phyloP scores from a whole-genome alignment of 176 grass and related monocot species.

The Coix lacrymajobi region DNA sequence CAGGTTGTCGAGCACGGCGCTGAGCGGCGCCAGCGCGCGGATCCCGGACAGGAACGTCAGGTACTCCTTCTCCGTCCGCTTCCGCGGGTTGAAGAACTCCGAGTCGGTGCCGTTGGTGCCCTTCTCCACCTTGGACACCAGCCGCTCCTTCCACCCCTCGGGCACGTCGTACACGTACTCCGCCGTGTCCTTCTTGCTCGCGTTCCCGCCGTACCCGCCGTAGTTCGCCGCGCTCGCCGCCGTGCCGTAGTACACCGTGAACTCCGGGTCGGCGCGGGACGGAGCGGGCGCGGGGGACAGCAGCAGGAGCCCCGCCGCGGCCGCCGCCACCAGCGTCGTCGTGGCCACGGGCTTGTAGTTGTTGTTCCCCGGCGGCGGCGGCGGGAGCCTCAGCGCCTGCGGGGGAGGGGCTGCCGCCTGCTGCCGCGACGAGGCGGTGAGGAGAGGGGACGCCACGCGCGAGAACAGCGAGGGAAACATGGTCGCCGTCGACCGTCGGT shows the following conservation, averaged over 20 bases:
- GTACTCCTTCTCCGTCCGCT: conserved; percentile 85
- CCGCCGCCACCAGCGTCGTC: conserved; percentile 35
- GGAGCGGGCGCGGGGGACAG: conserved; percentile 1
- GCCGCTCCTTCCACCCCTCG: conserved; percentile 83
- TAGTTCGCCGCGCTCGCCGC: conserved; percentile 90
- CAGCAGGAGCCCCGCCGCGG: conserved; percentile 35
- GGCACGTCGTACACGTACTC: conserved; percentile 95
- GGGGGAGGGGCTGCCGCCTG: neutral
- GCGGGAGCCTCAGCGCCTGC: neutral
- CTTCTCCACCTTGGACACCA: conserved; percentile 96
- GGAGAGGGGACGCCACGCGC: conserved; percentile 23
- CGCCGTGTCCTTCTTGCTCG: conserved; percentile 80
- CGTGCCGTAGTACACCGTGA: conserved; percentile 70
- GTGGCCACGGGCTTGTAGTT: conserved; percentile 17
- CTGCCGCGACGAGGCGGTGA: conserved; percentile 14
- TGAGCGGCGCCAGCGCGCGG: conserved; percentile 71
- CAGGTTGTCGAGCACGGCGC: conserved; percentile 79
- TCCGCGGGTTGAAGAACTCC: conserved; percentile 95
- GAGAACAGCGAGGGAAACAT: conserved; percentile 41
- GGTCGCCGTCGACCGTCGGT: conserved; percentile 15
- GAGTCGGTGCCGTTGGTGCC: conserved; percentile 97
- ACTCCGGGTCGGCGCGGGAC: conserved; percentile 29
- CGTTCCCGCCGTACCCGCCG: conserved; percentile 91
- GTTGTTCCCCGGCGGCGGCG: neutral
- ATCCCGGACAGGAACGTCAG: conserved; percentile 77